Evolutionary conservation across 345 rosid species (phyloP), one percentile per base, ranked within the genome.

Genomic region (Acer yangbiense): DNA sequence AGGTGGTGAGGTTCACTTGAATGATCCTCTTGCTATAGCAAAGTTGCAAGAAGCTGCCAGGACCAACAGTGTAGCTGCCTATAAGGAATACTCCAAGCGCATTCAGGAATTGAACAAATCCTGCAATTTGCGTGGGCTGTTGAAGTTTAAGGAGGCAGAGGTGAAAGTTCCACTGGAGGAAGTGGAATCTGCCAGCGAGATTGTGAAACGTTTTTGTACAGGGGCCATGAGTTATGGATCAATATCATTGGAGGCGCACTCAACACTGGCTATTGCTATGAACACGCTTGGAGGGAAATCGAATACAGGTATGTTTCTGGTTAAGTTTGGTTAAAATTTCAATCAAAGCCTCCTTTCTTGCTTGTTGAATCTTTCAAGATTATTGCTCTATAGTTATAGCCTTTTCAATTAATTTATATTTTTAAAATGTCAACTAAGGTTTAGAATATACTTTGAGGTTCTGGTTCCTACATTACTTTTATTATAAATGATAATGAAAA

Each of bases 141-240:
- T 97, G 87, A 97, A 86, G 86, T 94, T 97, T 80, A 97, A 90
- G 84, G 96, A 87, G 65, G 76, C 82, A 39, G 90, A 83, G 35
- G 88, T 79, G 4, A 89, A 86, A 83, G 80, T 97, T 76, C 92
- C 97, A 25, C 65, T 97, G 74, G 96, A 91, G 69, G 92, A 94
- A 84, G 98, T 97, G 52, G 98, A 97, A 82, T 92, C 97, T 25
- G 98, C 98, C 21, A 92, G 98, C 80, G 99, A 97, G 83, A 97
- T 97, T 83, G 99, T 97, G 32, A 97, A 97, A 82, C 88, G 99
- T 69, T 97, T 97, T 76, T 93, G 97, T 83, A 97, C 99, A 2
- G 99, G 99, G 16, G 99, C 99, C 27, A 94, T 97, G 99, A 97
- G 99, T 82, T 97, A 97, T 84, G 99, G 99, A 78, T 97, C 99